Evolutionary conservation across 169 alveolate genomes (phyloP), one percentile per base, ranked within the genome.

Genomic region (Eimeria acervulina): DNA sequence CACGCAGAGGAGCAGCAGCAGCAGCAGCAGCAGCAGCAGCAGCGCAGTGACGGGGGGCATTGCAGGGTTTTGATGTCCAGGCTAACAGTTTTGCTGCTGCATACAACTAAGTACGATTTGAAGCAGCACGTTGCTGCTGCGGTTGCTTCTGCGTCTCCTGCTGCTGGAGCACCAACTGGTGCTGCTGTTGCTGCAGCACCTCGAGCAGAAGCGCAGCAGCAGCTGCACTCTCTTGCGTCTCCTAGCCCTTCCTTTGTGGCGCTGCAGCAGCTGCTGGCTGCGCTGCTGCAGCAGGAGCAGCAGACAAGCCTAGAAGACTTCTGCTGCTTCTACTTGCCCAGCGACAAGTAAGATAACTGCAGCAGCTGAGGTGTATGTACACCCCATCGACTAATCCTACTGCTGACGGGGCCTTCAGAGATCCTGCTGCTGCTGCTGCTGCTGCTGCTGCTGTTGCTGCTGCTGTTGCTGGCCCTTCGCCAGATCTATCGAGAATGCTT

Each of bases 161-260:
- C 84, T 36, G 89, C 89, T 0, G 55, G 2, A 38, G 42, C 52
- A 74, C 28, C 38, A 17, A 10, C 84, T 72, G 38, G 51, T 72
- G 89, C 66, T 13, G 89, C 61, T 13, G 89, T 59, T 78, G 89
- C 66, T 31, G 84, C 84, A 28, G 84, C 84, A 72, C 51, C 84
- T 12, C 6, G 2, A 42, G 38, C 51, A 26, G 47, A 1, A 33
- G n/a, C 52, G 84, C 84, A 72, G 84, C 84, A 72, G 84, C 84
- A 72, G 84, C 84, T 0, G n/a, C 51, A 7, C 21, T 26, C 42
- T 28, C 19, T 26, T 26, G 55, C 66, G 8, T 44, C 66, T 12
- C 12, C 36, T 19, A 63, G 68, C 19, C 21, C 47, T 26, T 10
- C 21, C 38, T 40, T 28, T 10, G 66, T 2, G 33, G 59, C 55